Evolutionary conservation across 1,284 basidiomycete species (phyloP).

Genomic region (Trametes polyzona): DNA sequence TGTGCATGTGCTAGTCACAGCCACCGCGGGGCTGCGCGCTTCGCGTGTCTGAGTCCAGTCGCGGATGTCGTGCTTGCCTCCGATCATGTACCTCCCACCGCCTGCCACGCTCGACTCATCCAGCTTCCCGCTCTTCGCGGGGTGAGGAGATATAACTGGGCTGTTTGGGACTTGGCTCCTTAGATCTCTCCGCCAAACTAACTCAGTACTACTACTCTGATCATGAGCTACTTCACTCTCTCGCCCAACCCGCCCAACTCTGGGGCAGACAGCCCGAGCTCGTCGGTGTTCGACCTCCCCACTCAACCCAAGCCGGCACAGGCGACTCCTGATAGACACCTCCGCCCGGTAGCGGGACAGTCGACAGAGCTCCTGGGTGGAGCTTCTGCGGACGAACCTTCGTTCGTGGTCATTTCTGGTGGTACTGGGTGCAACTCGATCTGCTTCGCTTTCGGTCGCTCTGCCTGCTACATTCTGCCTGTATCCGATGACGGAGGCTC

Average conservation of each 20-base stretch:
- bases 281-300: slow-evolving; percentile 75
- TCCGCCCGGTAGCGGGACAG: neutral
- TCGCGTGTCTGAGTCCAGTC: too few relatives aligned
- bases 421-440: slow-evolving; percentile 86
- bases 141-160: neutral
- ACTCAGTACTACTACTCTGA: neutral
- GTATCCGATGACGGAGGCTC: slow-evolving; percentile 89
- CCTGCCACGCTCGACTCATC: neutral
- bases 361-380: slow-evolving; percentile 7
- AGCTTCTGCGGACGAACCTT: slow-evolving; percentile 21
- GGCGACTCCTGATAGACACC: slow-evolving; percentile 1
- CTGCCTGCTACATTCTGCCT: slow-evolving; percentile 74
- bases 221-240: slow-evolving; percentile 30
- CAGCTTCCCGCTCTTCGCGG: neutral
- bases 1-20: too few relatives aligned
- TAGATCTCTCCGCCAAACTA: neutral
- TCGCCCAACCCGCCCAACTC: slow-evolving; percentile 16
- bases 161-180: neutral
- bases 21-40: too few relatives aligned
- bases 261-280: slow-evolving; percentile 56
- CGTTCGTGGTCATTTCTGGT: slow-evolving; percentile 74
- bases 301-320: slow-evolving; percentile 39
- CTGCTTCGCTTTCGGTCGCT: slow-evolving; percentile 68
- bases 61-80: slow-evolving; percentile 10
- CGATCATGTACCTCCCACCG: slow-evolving; percentile 15